These are phyloP conservation scores for Leptodontidium sp. DNA, from an alignment of 2,329 filamentous ascomycete species.

Conservation along the genomic window DNA sequence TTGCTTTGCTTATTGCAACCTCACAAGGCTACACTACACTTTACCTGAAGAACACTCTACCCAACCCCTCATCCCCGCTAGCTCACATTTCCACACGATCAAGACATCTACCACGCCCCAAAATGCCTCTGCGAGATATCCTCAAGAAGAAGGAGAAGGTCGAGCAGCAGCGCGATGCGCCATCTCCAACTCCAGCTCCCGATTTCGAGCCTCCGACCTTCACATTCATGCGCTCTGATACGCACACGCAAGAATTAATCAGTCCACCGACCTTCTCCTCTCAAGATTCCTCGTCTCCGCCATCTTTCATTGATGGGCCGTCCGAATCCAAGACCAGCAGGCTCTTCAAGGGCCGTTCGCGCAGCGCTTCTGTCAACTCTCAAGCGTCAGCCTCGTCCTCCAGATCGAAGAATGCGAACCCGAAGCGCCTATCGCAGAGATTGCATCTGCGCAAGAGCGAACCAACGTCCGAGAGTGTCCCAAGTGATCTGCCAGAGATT, in stretches of 20 bases:
- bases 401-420: constrained; percentile 33
- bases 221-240: constrained; percentile 88
- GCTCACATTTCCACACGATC: neutral
- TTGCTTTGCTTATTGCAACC: constrained; percentile 15
- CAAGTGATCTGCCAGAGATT: constrained; percentile 81
- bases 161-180: constrained; percentile 41
- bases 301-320: constrained; percentile 27
- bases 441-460: constrained; percentile 69
- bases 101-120: constrained; percentile 35
- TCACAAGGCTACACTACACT: constrained; percentile 26
- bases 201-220: constrained; percentile 60
- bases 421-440: constrained; percentile 69
- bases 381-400: constrained; percentile 47
- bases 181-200: constrained; percentile 36
- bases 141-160: constrained; percentile 69
- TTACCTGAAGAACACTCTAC: constrained; percentile 5
- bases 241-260: constrained; percentile 79
- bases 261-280: constrained; percentile 65
- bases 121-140: constrained; percentile 67
- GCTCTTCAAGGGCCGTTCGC: constrained; percentile 49
- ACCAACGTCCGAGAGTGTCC: constrained; percentile 76
- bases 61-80: constrained; percentile 9
- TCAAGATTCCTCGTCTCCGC: constrained; percentile 47
- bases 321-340: constrained; percentile 45
- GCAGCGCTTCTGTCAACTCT: constrained; percentile 55